Evolutionary conservation across 306 rosid species (phyloP), one percentile per base, ranked within the genome.

Genomic region (Prinsepia uniflora): DNA sequence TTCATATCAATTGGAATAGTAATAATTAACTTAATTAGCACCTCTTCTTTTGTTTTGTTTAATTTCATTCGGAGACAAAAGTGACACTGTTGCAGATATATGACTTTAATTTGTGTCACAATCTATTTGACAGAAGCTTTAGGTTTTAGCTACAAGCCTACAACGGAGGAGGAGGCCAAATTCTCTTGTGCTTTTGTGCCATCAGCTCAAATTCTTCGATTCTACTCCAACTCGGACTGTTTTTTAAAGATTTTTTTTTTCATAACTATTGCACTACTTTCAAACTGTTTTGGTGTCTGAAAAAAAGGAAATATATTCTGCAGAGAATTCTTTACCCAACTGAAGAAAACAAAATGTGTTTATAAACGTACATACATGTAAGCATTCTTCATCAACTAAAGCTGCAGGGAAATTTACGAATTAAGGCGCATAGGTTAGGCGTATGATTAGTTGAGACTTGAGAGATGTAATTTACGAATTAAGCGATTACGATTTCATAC

Each of bases 191-290:
- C 71, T 82, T 88, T 82, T 49, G 50, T 40, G 76, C 10, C 50
- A 6, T 9, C 44, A 77, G 65, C 87, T 84, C 88, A 84, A 84
- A 81, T 59, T 74, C 85, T 81, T 80, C 78, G 67, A 57, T 70
- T 81, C 73, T 80, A 82, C 88, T 82, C 84, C 81, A 78, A 52
- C 71, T 64, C 20, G 3, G 2, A 30, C 10, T 43, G 62, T 71
- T 59, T 34, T 70, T 62, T 8, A 30, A 63, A 63, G 49, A 40
- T 58, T 56, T 57, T 65, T 36, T 68, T 71, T 56, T 70, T 15
- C 19, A 11, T 74, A 63, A 68, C 56, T 18, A 72, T 62, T 47
- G 67, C 45, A 14, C 20, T 1, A 30, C 36, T 30, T 66, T 56
- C 43, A 18, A 76, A 65, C 46, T 36, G 72, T 42, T 30, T 22